These are phyloP conservation scores for Capsicum pubescens DNA, from an alignment of 257 asterid genomes.

Conservation along the genomic window DNA sequence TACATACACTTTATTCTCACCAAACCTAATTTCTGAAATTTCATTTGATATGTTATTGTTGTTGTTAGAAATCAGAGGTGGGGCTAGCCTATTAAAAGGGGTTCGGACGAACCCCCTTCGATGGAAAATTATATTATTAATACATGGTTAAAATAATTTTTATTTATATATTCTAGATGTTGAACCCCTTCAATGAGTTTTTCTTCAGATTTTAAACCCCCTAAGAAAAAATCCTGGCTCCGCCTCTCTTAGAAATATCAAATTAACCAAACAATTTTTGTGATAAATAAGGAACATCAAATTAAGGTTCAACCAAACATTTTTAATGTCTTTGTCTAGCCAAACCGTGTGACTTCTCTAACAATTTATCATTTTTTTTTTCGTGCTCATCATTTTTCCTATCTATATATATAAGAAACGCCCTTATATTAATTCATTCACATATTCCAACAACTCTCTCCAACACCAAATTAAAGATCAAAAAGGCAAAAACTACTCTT, in stretches of 20 bases:
- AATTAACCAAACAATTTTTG: neutral
- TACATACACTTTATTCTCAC: neutral
- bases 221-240: too few relatives aligned
- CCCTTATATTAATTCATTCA: neutral
- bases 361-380: neutral
- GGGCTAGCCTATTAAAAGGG: too few relatives aligned
- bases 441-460: neutral
- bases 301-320: neutral
- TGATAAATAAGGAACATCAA: neutral
- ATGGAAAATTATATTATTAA: too few relatives aligned
- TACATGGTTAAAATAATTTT: too few relatives aligned
- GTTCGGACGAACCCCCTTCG: too few relatives aligned
- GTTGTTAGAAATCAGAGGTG: too few relatives aligned
- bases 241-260: neutral
- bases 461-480: neutral
- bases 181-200: too few relatives aligned
- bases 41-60: neutral
- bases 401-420: neutral
- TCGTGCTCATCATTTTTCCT: neutral
- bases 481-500: neutral
- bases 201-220: too few relatives aligned
- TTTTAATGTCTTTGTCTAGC: neutral
- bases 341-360: conserved; percentile 21
- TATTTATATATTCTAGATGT: too few relatives aligned
- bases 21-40: neutral